These are phyloP conservation scores for Athelia psychrophila DNA, from an alignment of 1,284 basidiomycete genomes.

Conservation along the genomic window DNA sequence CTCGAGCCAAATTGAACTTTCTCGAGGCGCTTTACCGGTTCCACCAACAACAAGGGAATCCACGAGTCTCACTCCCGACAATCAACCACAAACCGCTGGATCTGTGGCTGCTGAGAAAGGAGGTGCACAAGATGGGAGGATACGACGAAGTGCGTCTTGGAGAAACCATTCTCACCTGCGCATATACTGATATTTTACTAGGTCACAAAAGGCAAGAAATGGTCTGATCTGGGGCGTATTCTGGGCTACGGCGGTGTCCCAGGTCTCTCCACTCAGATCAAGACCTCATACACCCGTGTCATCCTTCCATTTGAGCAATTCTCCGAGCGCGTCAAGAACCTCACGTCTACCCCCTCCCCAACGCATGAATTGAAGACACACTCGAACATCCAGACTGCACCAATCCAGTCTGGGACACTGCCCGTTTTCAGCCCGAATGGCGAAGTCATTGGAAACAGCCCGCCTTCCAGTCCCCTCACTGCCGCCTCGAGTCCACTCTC, in stretches of 20 bases:
- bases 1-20: conserved; percentile 95
- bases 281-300: conserved; percentile 87
- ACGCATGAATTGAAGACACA: conserved; percentile 37
- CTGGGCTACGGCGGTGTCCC: conserved; percentile 83
- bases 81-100: conserved; percentile 92
- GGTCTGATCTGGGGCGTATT: conserved; percentile 80
- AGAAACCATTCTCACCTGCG: conserved; percentile 17
- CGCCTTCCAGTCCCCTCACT: conserved; percentile 70
- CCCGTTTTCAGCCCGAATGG: conserved; percentile 34
- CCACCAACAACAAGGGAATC: conserved; percentile 87
- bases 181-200: conserved; percentile 25
- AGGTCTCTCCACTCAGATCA: conserved; percentile 84
- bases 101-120: conserved; percentile 90
- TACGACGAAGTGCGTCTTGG: conserved; percentile 76
- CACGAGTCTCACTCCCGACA: conserved; percentile 84
- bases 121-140: conserved; percentile 87
- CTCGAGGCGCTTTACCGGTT: conserved; percentile 94
- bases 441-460: conserved; percentile 38
- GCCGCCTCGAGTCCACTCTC: conserved; percentile 74
- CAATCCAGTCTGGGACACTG: conserved; percentile 36
- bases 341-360: conserved; percentile 43
- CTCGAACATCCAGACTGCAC: conserved; percentile 34
- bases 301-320: conserved; percentile 95
- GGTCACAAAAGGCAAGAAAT: conserved; percentile 80
- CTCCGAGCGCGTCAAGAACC: conserved; percentile 71